Evolutionary conservation across 2,329 filamentous ascomycete species (phyloP).

Genomic region (Aspergillus sergii): DNA sequence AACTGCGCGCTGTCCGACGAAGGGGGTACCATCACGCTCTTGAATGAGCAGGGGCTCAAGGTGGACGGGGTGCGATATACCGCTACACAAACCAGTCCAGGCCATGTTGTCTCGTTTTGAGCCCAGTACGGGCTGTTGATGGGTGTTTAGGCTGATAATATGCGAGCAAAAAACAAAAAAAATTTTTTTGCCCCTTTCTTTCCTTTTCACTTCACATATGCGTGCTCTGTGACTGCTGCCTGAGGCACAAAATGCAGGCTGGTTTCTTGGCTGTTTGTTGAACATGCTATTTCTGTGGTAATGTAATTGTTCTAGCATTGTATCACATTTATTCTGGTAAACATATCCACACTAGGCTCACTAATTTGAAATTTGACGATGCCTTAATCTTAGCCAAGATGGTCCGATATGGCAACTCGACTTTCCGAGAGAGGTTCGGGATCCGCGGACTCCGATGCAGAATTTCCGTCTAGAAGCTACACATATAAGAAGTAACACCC

Average conservation of each 20-base stretch:
- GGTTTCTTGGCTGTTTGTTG: too few relatives aligned
- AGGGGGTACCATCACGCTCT: constrained; percentile 20
- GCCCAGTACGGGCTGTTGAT: too few relatives aligned
- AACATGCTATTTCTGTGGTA: too few relatives aligned
- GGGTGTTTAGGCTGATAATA: too few relatives aligned
- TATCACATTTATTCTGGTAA: too few relatives aligned
- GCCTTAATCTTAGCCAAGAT: not conserved
- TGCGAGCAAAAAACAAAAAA: too few relatives aligned
- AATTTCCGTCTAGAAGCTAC: not conserved
- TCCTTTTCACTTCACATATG: too few relatives aligned
- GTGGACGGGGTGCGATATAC: constrained; percentile 21
- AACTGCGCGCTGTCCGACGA: constrained; percentile 10
- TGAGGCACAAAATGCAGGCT: not conserved
- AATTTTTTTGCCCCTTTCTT: too few relatives aligned
- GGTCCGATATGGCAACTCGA: constrained; percentile 1
- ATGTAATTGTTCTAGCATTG: too few relatives aligned
- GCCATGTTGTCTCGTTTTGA: not conserved
- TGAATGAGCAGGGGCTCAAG: constrained; percentile 19
- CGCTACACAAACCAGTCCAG: not conserved
- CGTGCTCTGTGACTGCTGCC: not conserved
- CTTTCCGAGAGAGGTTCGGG: not conserved
- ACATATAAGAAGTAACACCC: not conserved
- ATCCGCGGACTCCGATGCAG: not conserved
- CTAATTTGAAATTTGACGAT: too few relatives aligned
- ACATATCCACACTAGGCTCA: too few relatives aligned